Evolutionary conservation across 2,329 filamentous ascomycete species (phyloP), one percentile per base, ranked within the genome.

Genomic region (Stagonosporopsis tanaceti): DNA sequence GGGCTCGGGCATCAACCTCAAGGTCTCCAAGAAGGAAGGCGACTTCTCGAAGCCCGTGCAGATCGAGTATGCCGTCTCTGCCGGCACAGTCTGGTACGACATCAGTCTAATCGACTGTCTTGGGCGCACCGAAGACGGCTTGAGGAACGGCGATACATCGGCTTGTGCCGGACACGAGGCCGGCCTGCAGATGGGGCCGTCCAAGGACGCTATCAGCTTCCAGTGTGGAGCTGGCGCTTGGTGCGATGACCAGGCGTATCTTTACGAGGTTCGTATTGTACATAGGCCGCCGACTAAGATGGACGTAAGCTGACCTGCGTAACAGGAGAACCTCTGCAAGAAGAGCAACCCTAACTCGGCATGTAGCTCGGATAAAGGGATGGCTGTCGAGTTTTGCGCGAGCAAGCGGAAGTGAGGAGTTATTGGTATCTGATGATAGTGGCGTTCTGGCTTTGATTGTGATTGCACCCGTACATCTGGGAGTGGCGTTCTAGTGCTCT

Each of bases 161-260:
- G 47, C 25, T 4, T 68, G 65, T 45, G 53, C 54, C 0, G 64
- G 66, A 2, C 61, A 62, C 20, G 63, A 64, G 38, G 44, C 39
- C 15, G 66, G 66, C 2, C 30, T 69, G 17, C 63, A 66, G 30
- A 55, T 67, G 37, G 60, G 63, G 8, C 62, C 63, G 17, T 28
- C 47, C 2, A 46, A 47, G 4, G 47, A 53, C 39, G 38, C 47
- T 2, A 28, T 34, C 37, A 59, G 41, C 14, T 68, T 60, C 27
- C 64, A 67, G 39, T 68, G 66, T 32, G 56, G 35, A 2, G 47
- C 54, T 3, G 56, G 42, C 0, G 28, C 45, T n/a, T 66, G 61
- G 62, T 68, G 66, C 42, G 64, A 68, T 53, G 61, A 64, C 6
- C 64, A 67, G n/a, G 60, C 57, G 4, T 67, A 63, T 34, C 8